Evolutionary conservation across 73 alveolate genomes (phyloP), one percentile per base, ranked within the genome.

Genomic region (Breviolum minutum): DNA sequence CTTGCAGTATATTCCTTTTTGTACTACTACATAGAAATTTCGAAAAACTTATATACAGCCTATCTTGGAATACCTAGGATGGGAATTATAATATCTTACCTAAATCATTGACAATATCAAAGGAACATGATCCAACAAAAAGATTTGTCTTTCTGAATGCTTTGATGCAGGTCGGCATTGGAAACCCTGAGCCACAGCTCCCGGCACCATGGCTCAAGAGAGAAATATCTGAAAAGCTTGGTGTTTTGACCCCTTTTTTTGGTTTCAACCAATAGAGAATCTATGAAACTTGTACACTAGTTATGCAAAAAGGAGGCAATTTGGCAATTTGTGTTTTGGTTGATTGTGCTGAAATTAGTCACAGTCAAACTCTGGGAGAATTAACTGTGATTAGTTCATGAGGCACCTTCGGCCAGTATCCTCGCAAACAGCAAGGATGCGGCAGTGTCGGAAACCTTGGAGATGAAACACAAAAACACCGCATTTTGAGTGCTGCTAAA

Each of bases 361-460:
- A n/a, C 12, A 48, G 22, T 74, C 27, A 20, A 48, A 48, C 83
- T 26, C 83, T 73, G 9, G 22, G 87, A n/a, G 61, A 3, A 0
- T 77, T 22, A 20, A 54, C 19, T 77, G 7, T 29, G 63, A 27
- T 12, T 79, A 64, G 16, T 24, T 30, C 54, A 40, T 40, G 10
- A 86, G 94, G 94, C 94, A 8, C 94, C 80, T 61, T 86, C 94
- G 60, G 89, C 29, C 48, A n/a, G 89, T n/a, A 68, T 92, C 91
- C 98, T 88, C 9, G 98, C 98, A 17, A 92, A 92, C 98, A 92
- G 98, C 98, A 26, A 62, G 68, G 98, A 92, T 27, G 98, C 98
- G 19, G 87, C 79, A 60, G 62, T 92, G 98, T 84, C 30, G 11
- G 83, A 77, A 27, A 62, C 86, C 86, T 29, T 27, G 30, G 54